These are phyloP conservation scores for Sphagnum fallax DNA, from an alignment of 228 moss, liverwort and hornwort species.

Conservation along the genomic window DNA sequence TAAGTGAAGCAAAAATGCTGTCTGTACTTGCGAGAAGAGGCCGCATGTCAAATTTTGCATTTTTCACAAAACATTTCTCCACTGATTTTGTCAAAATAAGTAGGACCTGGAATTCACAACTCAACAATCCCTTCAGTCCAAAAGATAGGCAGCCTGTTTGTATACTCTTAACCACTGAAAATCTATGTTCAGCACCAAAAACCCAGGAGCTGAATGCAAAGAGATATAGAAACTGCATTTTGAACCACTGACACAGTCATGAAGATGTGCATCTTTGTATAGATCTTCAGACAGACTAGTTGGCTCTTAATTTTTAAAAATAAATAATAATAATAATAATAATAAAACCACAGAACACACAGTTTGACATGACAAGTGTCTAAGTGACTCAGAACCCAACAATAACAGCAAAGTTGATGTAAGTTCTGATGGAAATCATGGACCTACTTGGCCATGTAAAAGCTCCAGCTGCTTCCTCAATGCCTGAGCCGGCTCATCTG, in stretches of 20 bases:
- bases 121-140: neutral
- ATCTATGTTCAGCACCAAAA: no score
- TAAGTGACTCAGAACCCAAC: neutral
- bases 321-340: neutral
- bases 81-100: constrained; percentile 89
- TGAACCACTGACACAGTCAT: no score
- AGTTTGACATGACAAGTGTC: neutral
- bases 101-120: constrained; percentile 45
- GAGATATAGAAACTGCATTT: no score
- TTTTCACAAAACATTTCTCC: constrained; percentile 91
- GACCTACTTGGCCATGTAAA: constrained; percentile 74
- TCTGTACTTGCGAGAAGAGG: constrained; percentile 97
- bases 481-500: constrained; percentile 76
- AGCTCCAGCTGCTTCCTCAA: constrained; percentile 85
- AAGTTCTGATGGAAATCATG: no score
- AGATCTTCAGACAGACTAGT: no score
- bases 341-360: neutral
- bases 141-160: no score
- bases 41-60: constrained; percentile 97
- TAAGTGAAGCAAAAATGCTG: constrained; percentile 85
- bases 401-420: neutral
- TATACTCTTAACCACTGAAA: no score
- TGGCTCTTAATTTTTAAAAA: neutral
- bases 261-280: no score
- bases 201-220: no score